phyloP scores from a whole-genome alignment of 129 eudicot species.

The Smallanthus sonchifolius region DNA sequence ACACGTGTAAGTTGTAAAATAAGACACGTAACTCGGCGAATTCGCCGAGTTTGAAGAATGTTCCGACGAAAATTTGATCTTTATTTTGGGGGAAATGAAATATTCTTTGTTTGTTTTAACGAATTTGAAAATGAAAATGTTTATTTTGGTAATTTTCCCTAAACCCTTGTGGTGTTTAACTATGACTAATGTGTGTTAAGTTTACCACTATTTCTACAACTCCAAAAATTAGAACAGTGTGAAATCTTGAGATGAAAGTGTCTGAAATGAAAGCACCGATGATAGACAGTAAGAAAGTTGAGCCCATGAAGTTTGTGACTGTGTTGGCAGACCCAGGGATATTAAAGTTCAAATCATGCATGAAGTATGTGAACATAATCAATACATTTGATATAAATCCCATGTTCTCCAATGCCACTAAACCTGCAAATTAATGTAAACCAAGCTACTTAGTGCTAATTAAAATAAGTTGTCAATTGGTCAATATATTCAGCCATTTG shows the following conservation, averaged over 20 bases:
- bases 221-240: constrained; percentile 49
- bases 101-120: too few species aligned
- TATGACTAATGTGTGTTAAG: neutral
- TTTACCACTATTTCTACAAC: constrained; percentile 49
- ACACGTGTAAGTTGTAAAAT: too few species aligned
- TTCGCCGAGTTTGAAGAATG: too few species aligned
- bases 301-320: constrained; percentile 67
- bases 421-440: constrained; percentile 28
- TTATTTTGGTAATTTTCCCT: too few species aligned
- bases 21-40: too few species aligned
- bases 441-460: neutral
- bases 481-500: too few species aligned
- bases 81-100: too few species aligned
- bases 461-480: neutral
- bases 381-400: constrained; percentile 58
- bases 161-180: neutral
- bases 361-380: constrained; percentile 67
- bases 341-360: constrained; percentile 35
- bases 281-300: constrained; percentile 60
- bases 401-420: constrained; percentile 63
- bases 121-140: too few species aligned
- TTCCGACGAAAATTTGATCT: too few species aligned
- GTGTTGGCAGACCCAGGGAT: constrained; percentile 64
- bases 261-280: constrained; percentile 73
- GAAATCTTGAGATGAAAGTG: constrained; percentile 54